These are phyloP conservation scores for Ogataea sp. DNA, from an alignment of 805 yeast genomes.

Conservation along the genomic window DNA sequence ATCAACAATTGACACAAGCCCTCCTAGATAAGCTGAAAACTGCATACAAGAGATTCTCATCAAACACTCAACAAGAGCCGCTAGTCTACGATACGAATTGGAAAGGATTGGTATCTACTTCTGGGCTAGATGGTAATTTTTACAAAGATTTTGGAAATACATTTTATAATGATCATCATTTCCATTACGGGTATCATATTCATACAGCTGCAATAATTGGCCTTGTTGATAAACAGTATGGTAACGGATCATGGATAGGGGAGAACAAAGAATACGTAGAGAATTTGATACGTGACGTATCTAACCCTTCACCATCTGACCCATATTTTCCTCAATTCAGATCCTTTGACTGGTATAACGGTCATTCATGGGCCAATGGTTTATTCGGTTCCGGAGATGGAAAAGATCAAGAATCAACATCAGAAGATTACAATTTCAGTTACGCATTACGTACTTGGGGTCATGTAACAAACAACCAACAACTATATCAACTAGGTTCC, in stretches of 20 bases:
- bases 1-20: slow-evolving; percentile 39
- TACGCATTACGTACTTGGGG: slow-evolving; percentile 72
- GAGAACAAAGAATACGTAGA: slow-evolving; percentile 50
- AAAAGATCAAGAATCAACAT: slow-evolving; percentile 61
- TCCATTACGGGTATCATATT: slow-evolving; percentile 77
- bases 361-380: slow-evolving; percentile 75
- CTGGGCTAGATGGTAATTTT: slow-evolving; percentile 34
- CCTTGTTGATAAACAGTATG: slow-evolving; percentile 44
- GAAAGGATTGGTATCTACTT: slow-evolving; percentile 72
- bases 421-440: slow-evolving; percentile 64
- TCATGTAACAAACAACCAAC: slow-evolving; percentile 39
- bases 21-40: slow-evolving; percentile 52
- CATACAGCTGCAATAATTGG: slow-evolving; percentile 80
- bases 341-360: slow-evolving; percentile 62
- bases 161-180: slow-evolving; percentile 80
- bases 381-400: slow-evolving; percentile 57
- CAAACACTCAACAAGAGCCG: slow-evolving; percentile 64
- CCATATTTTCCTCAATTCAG: slow-evolving; percentile 55
- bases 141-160: slow-evolving; percentile 58
- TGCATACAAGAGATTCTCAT: slow-evolving; percentile 63
- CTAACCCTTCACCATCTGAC: slow-evolving; percentile 50
- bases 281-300: slow-evolving; percentile 55
- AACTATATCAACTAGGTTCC: slow-evolving; percentile 47
- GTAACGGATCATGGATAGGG: slow-evolving; percentile 42
- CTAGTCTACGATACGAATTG: slow-evolving; percentile 72